A percentile compares a stretch with the other conserved stretches of the same genome.
Conservation (phyloP, 2,329 filamentous ascomycete species). For the Aspergillus novoparasiticus region DNA sequence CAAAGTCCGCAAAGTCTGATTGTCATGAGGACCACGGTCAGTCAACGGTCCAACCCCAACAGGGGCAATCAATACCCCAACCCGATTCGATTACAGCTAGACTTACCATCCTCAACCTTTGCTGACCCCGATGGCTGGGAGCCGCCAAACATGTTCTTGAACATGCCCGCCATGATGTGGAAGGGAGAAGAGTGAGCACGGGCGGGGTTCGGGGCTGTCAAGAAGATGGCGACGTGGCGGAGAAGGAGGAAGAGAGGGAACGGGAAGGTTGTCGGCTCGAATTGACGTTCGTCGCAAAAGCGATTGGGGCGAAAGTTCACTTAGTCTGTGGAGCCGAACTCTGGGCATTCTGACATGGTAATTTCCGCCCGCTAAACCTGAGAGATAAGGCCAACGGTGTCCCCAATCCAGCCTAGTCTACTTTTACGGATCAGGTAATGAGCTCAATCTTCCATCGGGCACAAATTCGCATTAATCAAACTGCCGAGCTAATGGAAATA, state of each 20-base stretch:
- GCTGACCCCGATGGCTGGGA: conserved; percentile 32
- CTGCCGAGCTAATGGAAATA: neutral
- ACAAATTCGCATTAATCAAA: neutral
- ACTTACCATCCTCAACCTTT: conserved; percentile 41
- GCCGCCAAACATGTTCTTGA: conserved; percentile 44
- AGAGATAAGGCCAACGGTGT: neutral
- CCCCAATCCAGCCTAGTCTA: neutral
- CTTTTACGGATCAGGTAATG: neutral
- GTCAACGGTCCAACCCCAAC: neutral
- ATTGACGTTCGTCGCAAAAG: conserved; percentile 29
- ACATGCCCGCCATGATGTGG: conserved; percentile 40
- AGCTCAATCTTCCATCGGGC: neutral
- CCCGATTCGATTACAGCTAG: conserved; percentile 3
- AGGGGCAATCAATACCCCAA: conserved; percentile 14
- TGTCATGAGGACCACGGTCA: neutral
- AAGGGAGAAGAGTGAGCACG: conserved; percentile 26
- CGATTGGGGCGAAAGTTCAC: conserved; percentile 19
- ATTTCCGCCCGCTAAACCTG: neutral
- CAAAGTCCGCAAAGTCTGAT: conserved; percentile 92
- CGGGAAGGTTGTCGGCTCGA: conserved; percentile 16
- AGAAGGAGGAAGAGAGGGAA: conserved; percentile 18
- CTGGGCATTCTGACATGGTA: conserved; percentile 5
- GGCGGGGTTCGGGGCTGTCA: conserved; percentile 7
- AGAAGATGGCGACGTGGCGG: conserved; percentile 23
- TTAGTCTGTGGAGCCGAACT: conserved; percentile 22